Evolutionary conservation across 2,329 filamentous ascomycete genomes (phyloP).

Genomic region (Verticillium klebahnii): DNA sequence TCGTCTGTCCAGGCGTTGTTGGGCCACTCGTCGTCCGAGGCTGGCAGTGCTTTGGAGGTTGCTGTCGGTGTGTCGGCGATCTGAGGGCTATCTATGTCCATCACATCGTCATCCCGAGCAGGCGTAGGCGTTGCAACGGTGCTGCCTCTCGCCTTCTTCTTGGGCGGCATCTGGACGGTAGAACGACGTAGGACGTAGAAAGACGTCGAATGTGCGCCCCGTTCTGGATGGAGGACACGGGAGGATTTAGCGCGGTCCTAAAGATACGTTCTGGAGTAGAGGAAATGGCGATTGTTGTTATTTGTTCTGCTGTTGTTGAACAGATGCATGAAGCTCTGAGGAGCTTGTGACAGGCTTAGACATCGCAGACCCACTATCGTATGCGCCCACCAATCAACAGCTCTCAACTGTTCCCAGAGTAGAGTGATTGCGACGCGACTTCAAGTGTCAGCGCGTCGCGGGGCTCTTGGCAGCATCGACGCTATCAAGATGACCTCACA

Average conservation of each 20-base stretch:
- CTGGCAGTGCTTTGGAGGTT: conserved; percentile 32
- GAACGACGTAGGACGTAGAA: not conserved
- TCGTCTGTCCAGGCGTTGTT: conserved; percentile 90
- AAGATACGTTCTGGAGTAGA: too few relatives aligned
- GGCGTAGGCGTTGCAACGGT: conserved; percentile 54
- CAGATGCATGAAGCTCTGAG: not conserved
- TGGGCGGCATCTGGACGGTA: conserved; percentile 54
- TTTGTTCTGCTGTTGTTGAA: not conserved
- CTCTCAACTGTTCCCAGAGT: not conserved
- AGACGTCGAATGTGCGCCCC: too few relatives aligned
- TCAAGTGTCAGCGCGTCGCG: not conserved
- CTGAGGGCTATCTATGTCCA: conserved; percentile 54
- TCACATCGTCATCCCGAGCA: conserved; percentile 52
- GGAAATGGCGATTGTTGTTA: not conserved
- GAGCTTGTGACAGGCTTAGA: not conserved
- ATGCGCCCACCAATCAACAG: not conserved
- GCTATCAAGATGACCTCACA: not conserved
- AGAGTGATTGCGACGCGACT: not conserved
- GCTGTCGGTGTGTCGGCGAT: conserved; percentile 44
- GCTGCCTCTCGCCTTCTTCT: conserved; percentile 59
- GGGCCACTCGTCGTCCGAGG: conserved; percentile 27
- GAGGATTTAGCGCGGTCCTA: not conserved
- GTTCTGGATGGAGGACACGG: not conserved
- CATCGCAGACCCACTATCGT: not conserved
- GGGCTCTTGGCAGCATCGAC: not conserved